Evolutionary conservation across 257 asterid genomes (phyloP).

Genomic region (Nicotiana benthamiana): DNA sequence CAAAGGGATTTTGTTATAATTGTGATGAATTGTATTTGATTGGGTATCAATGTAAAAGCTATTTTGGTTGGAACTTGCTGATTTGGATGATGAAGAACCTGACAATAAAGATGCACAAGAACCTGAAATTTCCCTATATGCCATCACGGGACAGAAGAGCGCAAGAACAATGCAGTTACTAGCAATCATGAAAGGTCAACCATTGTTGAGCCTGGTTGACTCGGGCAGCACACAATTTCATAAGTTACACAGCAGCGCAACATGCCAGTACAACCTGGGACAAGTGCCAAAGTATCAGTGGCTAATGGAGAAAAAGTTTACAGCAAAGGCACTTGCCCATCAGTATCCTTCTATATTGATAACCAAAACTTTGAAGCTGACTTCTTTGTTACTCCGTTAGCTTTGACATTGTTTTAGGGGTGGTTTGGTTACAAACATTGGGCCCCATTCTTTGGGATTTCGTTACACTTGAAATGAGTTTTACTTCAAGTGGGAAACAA

Average conservation of each 20-base stretch:
- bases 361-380: neutral
- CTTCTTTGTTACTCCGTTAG: neutral
- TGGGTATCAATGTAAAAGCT: neutral
- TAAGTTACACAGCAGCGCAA: neutral
- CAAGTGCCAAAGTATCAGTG: neutral
- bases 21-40: neutral
- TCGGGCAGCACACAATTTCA: neutral
- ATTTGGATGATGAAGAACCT: neutral
- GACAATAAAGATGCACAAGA: too few relatives aligned
- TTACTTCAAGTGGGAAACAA: neutral
- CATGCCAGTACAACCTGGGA: neutral
- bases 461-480: neutral
- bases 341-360: too few relatives aligned
- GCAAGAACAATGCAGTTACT: neutral
- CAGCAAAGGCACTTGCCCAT: neutral
- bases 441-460: conserved; percentile 2
- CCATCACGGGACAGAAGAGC: neutral
- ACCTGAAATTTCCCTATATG: neutral
- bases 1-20: neutral
- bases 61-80: neutral
- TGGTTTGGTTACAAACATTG: neutral
- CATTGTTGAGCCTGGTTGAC: neutral
- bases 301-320: neutral
- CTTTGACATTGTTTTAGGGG: neutral
- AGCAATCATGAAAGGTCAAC: neutral